phyloP scores from a whole-genome alignment of 805 yeast species.

The Ogataea populi-albae region DNA sequence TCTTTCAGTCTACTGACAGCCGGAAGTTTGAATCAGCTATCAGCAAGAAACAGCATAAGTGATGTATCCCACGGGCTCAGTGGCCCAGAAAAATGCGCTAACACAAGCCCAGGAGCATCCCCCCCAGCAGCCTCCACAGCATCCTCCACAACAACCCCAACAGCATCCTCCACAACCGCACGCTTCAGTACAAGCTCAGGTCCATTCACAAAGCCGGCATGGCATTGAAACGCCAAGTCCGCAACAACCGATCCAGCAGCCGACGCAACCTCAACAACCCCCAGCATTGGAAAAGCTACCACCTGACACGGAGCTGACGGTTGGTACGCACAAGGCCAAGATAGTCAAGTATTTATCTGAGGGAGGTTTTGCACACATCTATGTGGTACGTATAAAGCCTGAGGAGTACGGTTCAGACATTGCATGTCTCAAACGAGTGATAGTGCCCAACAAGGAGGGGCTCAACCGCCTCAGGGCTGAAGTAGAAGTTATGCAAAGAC shows the following conservation, averaged over 20 bases:
- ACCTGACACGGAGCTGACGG: slow-evolving; percentile 47
- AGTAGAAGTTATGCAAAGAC: slow-evolving; percentile 73
- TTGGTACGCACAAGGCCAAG: slow-evolving; percentile 46
- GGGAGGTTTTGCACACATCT: slow-evolving; percentile 82
- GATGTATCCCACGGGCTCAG: no score
- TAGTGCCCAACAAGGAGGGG: slow-evolving; percentile 69
- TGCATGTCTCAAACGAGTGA: slow-evolving; percentile 71
- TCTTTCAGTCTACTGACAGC: no score
- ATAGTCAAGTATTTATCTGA: slow-evolving; percentile 44
- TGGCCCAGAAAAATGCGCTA: no score
- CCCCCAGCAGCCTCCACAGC: slow-evolving; percentile 2
- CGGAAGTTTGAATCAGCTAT: no score
- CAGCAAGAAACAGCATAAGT: no score
- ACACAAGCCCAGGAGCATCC: no score
- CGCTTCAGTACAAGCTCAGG: no score
- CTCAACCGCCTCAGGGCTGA: slow-evolving; percentile 64
- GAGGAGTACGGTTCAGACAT: slow-evolving; percentile 41
- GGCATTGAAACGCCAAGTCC: no score
- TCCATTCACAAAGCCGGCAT: no score
- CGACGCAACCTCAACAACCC: slow-evolving; percentile 1
- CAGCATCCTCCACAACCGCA: no score
- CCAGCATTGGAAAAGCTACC: slow-evolving; percentile 22
- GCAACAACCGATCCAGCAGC: no score
- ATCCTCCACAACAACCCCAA: not conserved
- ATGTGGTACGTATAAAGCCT: slow-evolving; percentile 57